Base-by-base conservation (phyloP, 805 yeast species). In the Candida nemodendra region DNA sequence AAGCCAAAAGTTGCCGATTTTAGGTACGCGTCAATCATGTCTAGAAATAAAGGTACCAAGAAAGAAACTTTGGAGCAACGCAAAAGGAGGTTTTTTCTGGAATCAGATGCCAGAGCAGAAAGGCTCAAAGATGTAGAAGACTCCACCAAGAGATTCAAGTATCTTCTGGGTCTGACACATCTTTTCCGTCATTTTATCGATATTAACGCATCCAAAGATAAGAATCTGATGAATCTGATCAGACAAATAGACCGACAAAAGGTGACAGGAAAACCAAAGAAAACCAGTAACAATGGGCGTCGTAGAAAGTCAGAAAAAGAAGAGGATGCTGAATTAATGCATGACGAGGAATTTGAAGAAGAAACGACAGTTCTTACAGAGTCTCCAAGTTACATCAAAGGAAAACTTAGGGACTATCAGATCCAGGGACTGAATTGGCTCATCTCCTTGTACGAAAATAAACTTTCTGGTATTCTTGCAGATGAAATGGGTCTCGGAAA, bases 401-500 rank as follows among this genome's bases (percentile, higher is more conserved):
- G 99, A 8, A 71, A 59, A 37, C 67, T 93, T 51, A 74, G 99
- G 51, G 95, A 88, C 56, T 91, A 93, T 59, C 99, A 91, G 65
- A 70, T 91, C 21, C 96, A 89, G 57, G 99, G 99, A 34, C 72
- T 91, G 35, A 93, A 93, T 63, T 91, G 99, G 99, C 71, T 91
- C 55, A 82, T 91, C 14, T 79, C 95, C 1, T 64, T 91, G 24
- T 86, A 89, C 59, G 96, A 90, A 50, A 88, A 91, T 61, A 76
- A 84, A 51, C 72, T 91, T 30, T 84, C 95, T 8, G 99, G 99
- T 15, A 93, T 91, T 31, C 66, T 91, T 34, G 99, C 99, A 9
- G 99, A 91, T 64, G 99, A 91, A 61, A 91, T 93, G 99, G 99
- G 99, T 3, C 71, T 91, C 27, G 99, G 99, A 39, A 91, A 91